Percentiles rank a stretch among this genome's conserved stretches.
Evolutionary conservation across 2,329 filamentous ascomycete species (phyloP).

Genomic region (Ophiostoma australiae): DNA sequence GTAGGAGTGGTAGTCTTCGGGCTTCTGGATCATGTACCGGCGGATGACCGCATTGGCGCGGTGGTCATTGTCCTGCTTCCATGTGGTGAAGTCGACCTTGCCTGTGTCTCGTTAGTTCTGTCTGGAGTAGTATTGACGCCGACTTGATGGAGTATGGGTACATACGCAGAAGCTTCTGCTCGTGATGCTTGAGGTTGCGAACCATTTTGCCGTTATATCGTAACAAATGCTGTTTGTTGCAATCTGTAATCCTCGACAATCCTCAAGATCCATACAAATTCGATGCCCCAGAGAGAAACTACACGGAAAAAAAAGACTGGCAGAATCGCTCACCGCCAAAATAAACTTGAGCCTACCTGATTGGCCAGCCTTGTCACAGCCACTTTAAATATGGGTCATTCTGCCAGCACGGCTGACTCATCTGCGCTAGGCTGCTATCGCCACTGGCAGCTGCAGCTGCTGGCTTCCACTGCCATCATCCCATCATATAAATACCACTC

Average conservation of each 20-base stretch:
- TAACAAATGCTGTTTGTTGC: conserved; percentile 2
- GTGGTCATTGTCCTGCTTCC: conserved; percentile 83
- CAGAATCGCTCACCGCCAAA: conserved; percentile 22
- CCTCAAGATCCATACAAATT: conserved; percentile 5
- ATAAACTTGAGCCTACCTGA: neutral
- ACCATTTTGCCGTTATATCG: conserved; percentile 59
- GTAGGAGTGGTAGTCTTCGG: conserved; percentile 72
- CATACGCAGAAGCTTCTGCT: conserved; percentile 74
- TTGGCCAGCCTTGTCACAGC: conserved; percentile 9
- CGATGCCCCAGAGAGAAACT: neutral
- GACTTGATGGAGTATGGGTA: neutral
- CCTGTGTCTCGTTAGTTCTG: conserved; percentile 18
- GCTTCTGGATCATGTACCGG: conserved; percentile 87
- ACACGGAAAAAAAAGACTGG: conserved; percentile 17
- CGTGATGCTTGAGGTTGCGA: conserved; percentile 92
- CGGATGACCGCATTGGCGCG: conserved; percentile 72
- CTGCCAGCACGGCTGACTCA: neutral
- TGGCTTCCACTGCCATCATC: conserved; percentile 1
- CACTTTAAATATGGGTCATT: neutral
- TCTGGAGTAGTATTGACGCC: neutral
- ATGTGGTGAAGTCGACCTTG: conserved; percentile 85
- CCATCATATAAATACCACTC: neutral
- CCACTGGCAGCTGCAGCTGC: neutral
- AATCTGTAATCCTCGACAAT: neutral
- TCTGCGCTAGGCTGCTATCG: neutral